Percentiles rank a stretch among this genome's conserved stretches.
Evolutionary conservation across 257 asterid species (phyloP).

Genomic region (Ligustrum vulgare): DNA sequence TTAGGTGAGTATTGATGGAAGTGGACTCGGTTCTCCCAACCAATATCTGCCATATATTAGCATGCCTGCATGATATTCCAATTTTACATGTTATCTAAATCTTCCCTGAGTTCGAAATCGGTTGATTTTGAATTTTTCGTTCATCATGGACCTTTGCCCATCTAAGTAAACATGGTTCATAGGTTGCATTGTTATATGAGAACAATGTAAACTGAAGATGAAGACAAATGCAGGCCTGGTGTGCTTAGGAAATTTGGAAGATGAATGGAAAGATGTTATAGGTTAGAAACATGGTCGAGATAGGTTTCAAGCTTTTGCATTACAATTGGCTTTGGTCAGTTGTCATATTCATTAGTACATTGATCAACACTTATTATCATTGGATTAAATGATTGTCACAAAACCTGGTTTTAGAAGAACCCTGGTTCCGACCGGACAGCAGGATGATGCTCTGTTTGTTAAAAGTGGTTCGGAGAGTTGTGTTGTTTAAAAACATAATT

Average conservation of each 20-base stretch:
- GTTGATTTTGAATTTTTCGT: neutral
- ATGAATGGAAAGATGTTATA: neutral
- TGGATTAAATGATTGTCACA: neutral
- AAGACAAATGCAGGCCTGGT: neutral
- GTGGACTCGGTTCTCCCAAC: neutral
- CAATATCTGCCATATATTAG: neutral
- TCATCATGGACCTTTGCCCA: neutral
- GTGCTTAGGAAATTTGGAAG: neutral
- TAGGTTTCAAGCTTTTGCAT: neutral
- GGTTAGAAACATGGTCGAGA: neutral
- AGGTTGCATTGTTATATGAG: neutral
- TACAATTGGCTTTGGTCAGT: neutral
- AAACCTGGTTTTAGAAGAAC: neutral
- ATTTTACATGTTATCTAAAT: neutral
- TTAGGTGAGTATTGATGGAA: neutral
- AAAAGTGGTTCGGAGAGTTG: too few relatives aligned
- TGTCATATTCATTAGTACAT: neutral
- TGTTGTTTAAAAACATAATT: too few relatives aligned
- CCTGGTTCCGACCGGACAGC: neutral
- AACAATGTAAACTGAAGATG: neutral
- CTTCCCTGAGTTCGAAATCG: neutral
- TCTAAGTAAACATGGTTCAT: neutral
- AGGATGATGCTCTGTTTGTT: too few relatives aligned
- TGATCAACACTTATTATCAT: neutral
- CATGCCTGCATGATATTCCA: neutral